Evolutionary conservation across 1,284 basidiomycete species (phyloP), one percentile per base, ranked within the genome.

Genomic region (Austropuccinia psidii): DNA sequence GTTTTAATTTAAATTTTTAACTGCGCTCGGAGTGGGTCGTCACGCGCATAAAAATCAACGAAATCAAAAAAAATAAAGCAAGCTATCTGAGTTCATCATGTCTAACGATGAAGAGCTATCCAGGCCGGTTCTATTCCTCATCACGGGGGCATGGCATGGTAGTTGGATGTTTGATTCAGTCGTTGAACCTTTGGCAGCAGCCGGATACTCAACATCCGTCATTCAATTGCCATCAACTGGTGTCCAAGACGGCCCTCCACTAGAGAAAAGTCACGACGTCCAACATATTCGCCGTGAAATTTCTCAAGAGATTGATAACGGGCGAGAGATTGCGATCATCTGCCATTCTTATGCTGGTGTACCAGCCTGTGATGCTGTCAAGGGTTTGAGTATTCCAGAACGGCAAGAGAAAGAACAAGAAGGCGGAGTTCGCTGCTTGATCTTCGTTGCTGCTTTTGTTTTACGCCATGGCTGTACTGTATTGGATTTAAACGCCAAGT

Each of bases 261-360:
- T 37, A 37, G 49, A 49, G 27, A 35, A 54, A 54, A 41, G 39
- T 9, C 47, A 67, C 55, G 64, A 67, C 55, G 64, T 37, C 13
- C 49, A 54, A 24, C 47, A 54, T 41, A 67, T 67, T 55, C 64
- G 64, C 13, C 7, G 50, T 67, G 47, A 55, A n/a, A 52, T 67
- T 52, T 21, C 55, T 19, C 55, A 50, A 45, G 57, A 75, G 37
- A 58, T 55, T 41, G 74, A 75, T 11, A 60, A 73, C 52, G 74
- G 64, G 19, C 55, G 62, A 39, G 62, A 76, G 60, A 68, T 75
- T 41, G 62, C 75, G 21, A 39, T 76, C 5, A 58, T 76, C n/a
- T 61, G 60, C 24, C 75, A 76, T 41, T 73, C 67, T 11, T 76
- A 76, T 54, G 75, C 74, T 19, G 75, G 75, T 8, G 57, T 76